Conservation (phyloP, 208 protist species). For the Leishmania braziliensis region DNA sequence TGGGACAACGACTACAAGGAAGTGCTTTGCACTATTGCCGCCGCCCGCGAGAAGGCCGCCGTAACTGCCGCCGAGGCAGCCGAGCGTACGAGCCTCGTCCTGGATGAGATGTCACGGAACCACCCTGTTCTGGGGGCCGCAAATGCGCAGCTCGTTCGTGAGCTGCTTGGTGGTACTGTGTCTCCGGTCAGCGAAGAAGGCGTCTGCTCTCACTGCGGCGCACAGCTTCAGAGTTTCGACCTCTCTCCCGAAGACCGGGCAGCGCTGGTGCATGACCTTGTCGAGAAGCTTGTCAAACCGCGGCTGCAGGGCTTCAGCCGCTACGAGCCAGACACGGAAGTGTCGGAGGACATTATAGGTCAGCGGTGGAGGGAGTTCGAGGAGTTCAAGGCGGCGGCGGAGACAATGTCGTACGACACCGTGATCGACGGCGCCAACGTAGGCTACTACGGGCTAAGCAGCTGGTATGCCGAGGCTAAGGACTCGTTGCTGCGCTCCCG, state of each 20-base stretch:
- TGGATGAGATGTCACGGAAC: conserved; percentile 60
- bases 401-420: conserved; percentile 58
- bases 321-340: conserved; percentile 59
- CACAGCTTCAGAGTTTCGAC: conserved; percentile 66
- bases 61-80: background rate
- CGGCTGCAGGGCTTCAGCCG: conserved; percentile 49
- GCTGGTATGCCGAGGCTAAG: conserved; percentile 78
- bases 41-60: background rate
- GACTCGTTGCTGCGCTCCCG: conserved; percentile 44
- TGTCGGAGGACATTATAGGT: conserved; percentile 40
- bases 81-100: background rate
- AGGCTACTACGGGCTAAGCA: conserved; percentile 84
- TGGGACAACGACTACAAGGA: conserved; percentile 84
- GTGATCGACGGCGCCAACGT: conserved; percentile 85
- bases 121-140: conserved; percentile 74
- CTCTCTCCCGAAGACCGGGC: conserved; percentile 46
- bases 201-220: conserved; percentile 50
- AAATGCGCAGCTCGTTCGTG: conserved; percentile 56
- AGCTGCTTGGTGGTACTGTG: conserved; percentile 50
- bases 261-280: conserved; percentile 65
- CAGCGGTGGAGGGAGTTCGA: conserved; percentile 61
- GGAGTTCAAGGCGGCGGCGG: conserved; percentile 45
- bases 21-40: conserved; percentile 42
- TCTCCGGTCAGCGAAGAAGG: conserved; percentile 27
- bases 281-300: conserved; percentile 68